phyloP scores from a whole-genome alignment of 176 grass and related monocot genomes.

The Saccharum spontaneum region DNA sequence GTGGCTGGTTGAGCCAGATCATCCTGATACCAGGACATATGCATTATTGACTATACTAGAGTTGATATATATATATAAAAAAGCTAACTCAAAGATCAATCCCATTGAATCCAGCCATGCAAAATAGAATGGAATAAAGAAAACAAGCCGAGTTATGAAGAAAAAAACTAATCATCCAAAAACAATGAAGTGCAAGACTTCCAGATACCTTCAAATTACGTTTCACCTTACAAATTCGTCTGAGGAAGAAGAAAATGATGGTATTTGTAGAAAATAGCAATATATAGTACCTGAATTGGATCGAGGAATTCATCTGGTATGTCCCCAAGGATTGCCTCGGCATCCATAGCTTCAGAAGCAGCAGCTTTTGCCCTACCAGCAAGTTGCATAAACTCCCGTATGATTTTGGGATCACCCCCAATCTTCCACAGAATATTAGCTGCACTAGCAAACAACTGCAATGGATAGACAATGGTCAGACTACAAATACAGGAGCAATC shows the following conservation, averaged over 20 bases:
- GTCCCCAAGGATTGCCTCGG: constrained; percentile 85
- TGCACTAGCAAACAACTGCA: constrained; percentile 86
- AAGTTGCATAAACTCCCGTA: constrained; percentile 84
- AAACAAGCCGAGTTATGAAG: neutral
- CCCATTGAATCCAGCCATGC: neutral
- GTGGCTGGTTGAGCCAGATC: neutral
- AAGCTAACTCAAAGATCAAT: neutral
- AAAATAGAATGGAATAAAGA: neutral
- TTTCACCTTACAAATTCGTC: neutral
- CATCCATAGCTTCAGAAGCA: constrained; percentile 90
- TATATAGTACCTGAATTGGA: constrained; percentile 79
- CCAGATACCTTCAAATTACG: neutral
- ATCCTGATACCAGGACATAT: neutral
- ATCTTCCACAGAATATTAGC: constrained; percentile 91
- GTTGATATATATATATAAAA: neutral
- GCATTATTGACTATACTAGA: neutral
- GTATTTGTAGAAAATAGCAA: neutral
- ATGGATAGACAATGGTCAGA: constrained; percentile 31
- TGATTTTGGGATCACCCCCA: constrained; percentile 65
- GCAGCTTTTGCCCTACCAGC: constrained; percentile 71
- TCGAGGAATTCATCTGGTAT: constrained; percentile 99
- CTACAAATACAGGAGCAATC: neutral
- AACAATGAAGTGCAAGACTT: neutral
- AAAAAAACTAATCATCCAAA: neutral
- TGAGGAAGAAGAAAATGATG: neutral